Percentiles rank a stretch among this genome's conserved stretches.
Evolutionary conservation across 768 basidiomycete species (phyloP).

Genomic region (Galerina marginata): DNA sequence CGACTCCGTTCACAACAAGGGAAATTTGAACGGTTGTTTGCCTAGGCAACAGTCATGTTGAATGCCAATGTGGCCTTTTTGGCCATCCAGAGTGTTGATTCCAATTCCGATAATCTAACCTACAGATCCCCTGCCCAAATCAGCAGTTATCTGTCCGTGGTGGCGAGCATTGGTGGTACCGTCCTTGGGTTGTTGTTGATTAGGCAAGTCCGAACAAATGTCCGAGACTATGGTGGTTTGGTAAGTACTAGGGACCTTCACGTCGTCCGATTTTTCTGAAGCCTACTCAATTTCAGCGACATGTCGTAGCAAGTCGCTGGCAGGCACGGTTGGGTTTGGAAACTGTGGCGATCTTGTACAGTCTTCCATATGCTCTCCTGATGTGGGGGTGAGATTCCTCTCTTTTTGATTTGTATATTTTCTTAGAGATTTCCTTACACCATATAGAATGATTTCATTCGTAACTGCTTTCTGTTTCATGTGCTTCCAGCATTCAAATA

Average conservation of each 20-base stretch:
- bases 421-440: neutral
- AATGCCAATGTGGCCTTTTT: slow-evolving; percentile 66
- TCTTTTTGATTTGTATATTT: neutral
- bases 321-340: slow-evolving; percentile 36
- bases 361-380: slow-evolving; percentile 35
- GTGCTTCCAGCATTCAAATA: slow-evolving; percentile 24
- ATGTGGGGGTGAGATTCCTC: slow-evolving; percentile 36
- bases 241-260: slow-evolving; percentile 29
- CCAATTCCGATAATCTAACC: slow-evolving; percentile 12
- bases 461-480: slow-evolving; percentile 22
- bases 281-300: slow-evolving; percentile 19
- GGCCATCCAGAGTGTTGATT: slow-evolving; percentile 53
- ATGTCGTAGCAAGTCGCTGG: slow-evolving; percentile 12
- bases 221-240: too few relatives aligned
- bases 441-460: slow-evolving; percentile 23
- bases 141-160: slow-evolving; percentile 54
- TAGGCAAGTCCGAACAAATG: slow-evolving; percentile 47
- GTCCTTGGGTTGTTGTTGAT: slow-evolving; percentile 52
- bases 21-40: neutral
- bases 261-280: slow-evolving; percentile 11
- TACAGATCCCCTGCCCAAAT: slow-evolving; percentile 50
- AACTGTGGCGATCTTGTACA: slow-evolving; percentile 33
- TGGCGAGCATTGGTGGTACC: slow-evolving; percentile 53
- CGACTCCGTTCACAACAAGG: too few relatives aligned
- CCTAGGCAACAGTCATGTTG: slow-evolving; percentile 60